Evolutionary conservation across 495 filamentous ascomycete genomes (phyloP).

Genomic region (Jackrogersella minutella): DNA sequence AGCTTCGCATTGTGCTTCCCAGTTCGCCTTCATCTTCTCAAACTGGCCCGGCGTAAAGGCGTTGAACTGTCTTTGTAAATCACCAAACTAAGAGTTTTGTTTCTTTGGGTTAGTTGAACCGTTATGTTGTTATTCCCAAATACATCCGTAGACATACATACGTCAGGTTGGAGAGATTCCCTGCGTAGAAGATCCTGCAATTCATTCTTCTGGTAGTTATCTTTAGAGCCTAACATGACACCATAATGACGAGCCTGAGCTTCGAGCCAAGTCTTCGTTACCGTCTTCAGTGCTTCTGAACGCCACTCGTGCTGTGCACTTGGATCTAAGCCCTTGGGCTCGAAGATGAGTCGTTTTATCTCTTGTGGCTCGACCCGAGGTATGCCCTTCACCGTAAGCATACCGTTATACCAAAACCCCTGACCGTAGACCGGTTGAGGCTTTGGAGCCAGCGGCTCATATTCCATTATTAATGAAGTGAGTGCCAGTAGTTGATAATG

Average conservation of each 20-base stretch:
- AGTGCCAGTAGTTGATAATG: neutral
- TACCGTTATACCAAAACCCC: conserved; percentile 18
- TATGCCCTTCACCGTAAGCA: conserved; percentile 22
- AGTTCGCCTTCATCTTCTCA: conserved; percentile 14
- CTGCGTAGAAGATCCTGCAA: conserved; percentile 1
- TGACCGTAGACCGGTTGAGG: conserved; percentile 12
- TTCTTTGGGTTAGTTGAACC: neutral
- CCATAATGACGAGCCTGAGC: conserved; percentile 17
- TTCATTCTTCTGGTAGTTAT: neutral
- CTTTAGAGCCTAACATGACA: neutral
- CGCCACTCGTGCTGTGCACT: neutral
- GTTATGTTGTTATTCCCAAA: neutral
- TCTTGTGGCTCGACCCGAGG: conserved; percentile 8
- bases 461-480: neutral
- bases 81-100: conserved; percentile 1
- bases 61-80: conserved; percentile 10
- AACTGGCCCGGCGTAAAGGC: neutral
- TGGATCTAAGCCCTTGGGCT: neutral
- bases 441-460: conserved; percentile 14
- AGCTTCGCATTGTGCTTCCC: conserved; percentile 15
- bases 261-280: conserved; percentile 15
- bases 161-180: conserved; percentile 19
- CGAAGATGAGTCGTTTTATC: conserved; percentile 13
- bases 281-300: neutral
- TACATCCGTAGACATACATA: conserved; percentile 7